Conservation (phyloP, 139 green algal genomes). For the Diplosphaera chodatii region DNA sequence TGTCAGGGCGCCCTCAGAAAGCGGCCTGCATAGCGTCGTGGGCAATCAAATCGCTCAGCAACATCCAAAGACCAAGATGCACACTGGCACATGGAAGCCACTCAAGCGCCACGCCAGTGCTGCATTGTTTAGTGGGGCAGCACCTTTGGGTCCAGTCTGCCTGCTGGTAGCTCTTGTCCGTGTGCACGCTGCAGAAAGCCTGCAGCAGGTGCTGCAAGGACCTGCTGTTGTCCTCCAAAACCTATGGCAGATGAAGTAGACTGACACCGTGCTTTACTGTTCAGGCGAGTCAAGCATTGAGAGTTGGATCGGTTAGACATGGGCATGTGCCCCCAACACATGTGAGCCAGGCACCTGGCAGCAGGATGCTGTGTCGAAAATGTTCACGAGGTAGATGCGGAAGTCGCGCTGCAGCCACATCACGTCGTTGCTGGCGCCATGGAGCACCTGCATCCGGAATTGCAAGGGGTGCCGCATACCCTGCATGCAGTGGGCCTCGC, state of each 20-base stretch:
- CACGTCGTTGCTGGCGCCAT: conserved; percentile 72
- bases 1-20: conserved; percentile 39
- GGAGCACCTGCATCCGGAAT: conserved; percentile 68
- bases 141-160: conserved; percentile 57
- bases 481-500: no score
- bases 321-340: no score
- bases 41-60: no score
- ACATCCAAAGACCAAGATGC: background rate
- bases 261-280: background rate
- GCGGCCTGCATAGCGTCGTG: conserved; percentile 52
- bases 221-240: conserved; percentile 36
- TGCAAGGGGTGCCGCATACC: background rate
- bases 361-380: conserved; percentile 76
- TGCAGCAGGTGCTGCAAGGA: conserved; percentile 48
- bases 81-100: no score
- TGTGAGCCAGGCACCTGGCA: conserved; percentile 46
- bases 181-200: conserved; percentile 33
- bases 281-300: no score
- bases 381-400: conserved; percentile 65
- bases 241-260: conserved; percentile 21
- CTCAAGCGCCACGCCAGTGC: no score
- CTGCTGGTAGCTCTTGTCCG: conserved; percentile 56
- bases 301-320: no score
- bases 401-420: conserved; percentile 78
- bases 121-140: no score